Evolutionary conservation across 129 eudicot genomes (phyloP).

Genomic region (Deinandra increscens): DNA sequence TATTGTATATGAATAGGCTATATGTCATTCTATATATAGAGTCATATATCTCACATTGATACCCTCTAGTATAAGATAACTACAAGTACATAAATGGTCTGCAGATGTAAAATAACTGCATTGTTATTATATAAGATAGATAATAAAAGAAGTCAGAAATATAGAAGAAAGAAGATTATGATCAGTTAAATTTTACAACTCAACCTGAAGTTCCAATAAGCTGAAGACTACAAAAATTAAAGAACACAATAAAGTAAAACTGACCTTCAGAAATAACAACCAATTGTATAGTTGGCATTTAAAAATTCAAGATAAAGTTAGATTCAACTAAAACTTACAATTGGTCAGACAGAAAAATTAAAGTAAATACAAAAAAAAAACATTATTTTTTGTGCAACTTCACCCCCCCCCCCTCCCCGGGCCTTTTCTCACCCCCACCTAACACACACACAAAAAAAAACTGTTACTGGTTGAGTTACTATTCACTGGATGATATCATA

Average conservation of each 20-base stretch:
- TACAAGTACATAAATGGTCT: too few species aligned
- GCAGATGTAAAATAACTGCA: background rate
- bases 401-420: too few species aligned
- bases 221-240: background rate
- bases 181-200: background rate
- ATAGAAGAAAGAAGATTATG: background rate
- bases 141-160: background rate
- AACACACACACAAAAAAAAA: background rate
- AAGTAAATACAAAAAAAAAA: background rate
- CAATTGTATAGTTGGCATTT: background rate
- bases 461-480: background rate
- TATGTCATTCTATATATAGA: too few species aligned
- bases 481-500: background rate
- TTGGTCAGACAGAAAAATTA: background rate
- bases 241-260: background rate
- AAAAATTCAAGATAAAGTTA: background rate
- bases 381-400: background rate
- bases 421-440: too few species aligned
- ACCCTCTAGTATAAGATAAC: too few species aligned
- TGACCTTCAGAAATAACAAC: background rate
- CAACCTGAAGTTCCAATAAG: background rate
- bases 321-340: background rate
- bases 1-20: too few species aligned
- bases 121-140: background rate
- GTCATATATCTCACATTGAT: too few species aligned